Evolutionary conservation across 2,329 filamentous ascomycete genomes (phyloP).

Genomic region (Arthrobotrys sinensis): DNA sequence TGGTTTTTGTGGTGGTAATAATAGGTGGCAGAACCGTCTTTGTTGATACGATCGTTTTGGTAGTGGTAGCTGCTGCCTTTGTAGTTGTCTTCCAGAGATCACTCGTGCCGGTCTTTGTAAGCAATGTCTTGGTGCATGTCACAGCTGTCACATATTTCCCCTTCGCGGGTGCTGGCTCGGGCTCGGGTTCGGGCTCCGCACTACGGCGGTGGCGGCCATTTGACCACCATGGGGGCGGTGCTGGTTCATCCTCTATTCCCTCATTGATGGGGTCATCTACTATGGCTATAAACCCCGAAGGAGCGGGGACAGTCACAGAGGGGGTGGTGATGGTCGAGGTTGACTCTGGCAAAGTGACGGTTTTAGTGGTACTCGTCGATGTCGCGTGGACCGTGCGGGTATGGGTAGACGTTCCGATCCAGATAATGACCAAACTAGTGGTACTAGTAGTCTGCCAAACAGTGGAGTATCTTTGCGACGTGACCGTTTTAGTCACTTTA

Average conservation of each 20-base stretch:
- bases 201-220: not conserved
- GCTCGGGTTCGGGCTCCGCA: constrained; percentile 22
- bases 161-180: not conserved
- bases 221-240: not conserved
- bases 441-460: constrained; percentile 10
- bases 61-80: constrained; percentile 16
- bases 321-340: constrained; percentile 29
- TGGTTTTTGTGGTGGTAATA: not conserved
- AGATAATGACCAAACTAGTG: constrained; percentile 12
- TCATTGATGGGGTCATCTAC: constrained; percentile 19
- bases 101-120: constrained; percentile 48
- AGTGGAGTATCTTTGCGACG: constrained; percentile 15
- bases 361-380: not conserved
- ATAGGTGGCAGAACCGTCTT: not conserved
- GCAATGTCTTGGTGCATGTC: constrained; percentile 30
- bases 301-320: not conserved
- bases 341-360: not conserved
- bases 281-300: constrained; percentile 26
- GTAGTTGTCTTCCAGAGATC: constrained; percentile 45
- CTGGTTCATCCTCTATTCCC: not conserved
- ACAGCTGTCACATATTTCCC: constrained; percentile 9
- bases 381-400: constrained; percentile 20
- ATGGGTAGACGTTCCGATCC: constrained; percentile 21
- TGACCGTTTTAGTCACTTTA: constrained; percentile 8
- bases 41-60: constrained; percentile 7